Conservation (phyloP, 2,329 filamentous ascomycete genomes). For the Neonectria hederae region DNA sequence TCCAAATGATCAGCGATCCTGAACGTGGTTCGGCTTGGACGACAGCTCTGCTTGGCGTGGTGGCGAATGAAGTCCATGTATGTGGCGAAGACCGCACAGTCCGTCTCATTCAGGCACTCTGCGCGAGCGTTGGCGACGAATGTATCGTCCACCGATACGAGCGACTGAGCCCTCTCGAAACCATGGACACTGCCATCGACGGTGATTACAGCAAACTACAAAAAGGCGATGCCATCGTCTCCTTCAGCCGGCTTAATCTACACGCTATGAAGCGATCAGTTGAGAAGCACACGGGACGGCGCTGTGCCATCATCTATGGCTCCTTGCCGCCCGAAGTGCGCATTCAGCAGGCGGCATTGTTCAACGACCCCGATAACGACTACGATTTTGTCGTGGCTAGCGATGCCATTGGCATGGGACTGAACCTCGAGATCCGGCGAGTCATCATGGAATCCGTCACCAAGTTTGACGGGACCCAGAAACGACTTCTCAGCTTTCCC, state of each 20-base stretch:
- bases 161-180: slow-evolving; percentile 79
- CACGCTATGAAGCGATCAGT: slow-evolving; percentile 83
- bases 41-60: slow-evolving; percentile 84
- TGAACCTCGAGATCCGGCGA: slow-evolving; percentile 92
- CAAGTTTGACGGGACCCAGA: slow-evolving; percentile 73
- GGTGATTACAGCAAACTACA: slow-evolving; percentile 73
- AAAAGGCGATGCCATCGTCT: slow-evolving; percentile 91
- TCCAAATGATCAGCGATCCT: slow-evolving; percentile 89
- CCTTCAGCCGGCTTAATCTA: slow-evolving; percentile 84
- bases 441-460: slow-evolving; percentile 83
- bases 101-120: slow-evolving; percentile 79
- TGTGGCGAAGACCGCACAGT: slow-evolving; percentile 90
- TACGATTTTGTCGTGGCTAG: slow-evolving; percentile 95
- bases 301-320: slow-evolving; percentile 94
- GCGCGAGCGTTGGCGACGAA: slow-evolving; percentile 81
- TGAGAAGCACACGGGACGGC: slow-evolving; percentile 77
- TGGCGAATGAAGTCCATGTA: slow-evolving; percentile 89
- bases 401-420: slow-evolving; percentile 96
- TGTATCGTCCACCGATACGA: slow-evolving; percentile 85
- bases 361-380: slow-evolving; percentile 95
- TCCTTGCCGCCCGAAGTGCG: slow-evolving; percentile 91
- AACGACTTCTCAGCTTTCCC: slow-evolving; percentile 70
- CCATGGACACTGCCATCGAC: slow-evolving; percentile 70
- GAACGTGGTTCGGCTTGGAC: slow-evolving; percentile 96
- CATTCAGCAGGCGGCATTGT: slow-evolving; percentile 88